phyloP scores from a whole-genome alignment of 352 stramenopile species.

The Phytophthora chlamydospora region DNA sequence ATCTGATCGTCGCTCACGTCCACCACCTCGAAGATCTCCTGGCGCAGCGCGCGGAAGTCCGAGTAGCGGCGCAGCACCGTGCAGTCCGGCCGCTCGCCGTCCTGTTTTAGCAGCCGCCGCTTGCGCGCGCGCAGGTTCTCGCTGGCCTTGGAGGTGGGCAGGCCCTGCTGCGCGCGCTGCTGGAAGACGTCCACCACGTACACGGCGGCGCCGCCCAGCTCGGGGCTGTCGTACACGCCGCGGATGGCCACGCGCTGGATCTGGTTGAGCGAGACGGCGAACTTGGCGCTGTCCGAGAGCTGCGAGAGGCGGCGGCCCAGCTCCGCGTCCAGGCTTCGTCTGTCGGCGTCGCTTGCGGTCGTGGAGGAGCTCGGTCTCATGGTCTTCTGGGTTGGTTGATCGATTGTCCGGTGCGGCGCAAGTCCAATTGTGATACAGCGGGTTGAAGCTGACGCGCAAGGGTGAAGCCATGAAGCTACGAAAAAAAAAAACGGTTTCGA shows the following conservation, averaged over 20 bases:
- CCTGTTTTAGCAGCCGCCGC: slow-evolving; percentile 22
- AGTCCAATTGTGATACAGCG: slow-evolving; percentile 16
- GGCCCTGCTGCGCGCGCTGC: slow-evolving; percentile 47
- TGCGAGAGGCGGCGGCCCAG: slow-evolving; percentile 41
- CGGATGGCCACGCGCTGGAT: slow-evolving; percentile 56
- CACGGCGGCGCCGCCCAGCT: slow-evolving; percentile 46
- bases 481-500: slow-evolving; percentile 7
- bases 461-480: neutral
- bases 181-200: slow-evolving; percentile 64
- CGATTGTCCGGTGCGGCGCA: slow-evolving; percentile 2
- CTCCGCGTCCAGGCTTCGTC: slow-evolving; percentile 23
- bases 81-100: slow-evolving; percentile 37
- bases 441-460: neutral
- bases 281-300: slow-evolving; percentile 58
- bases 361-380: neutral
- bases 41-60: slow-evolving; percentile 52
- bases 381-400: too few relatives aligned
- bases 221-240: slow-evolving; percentile 40
- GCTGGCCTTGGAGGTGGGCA: slow-evolving; percentile 35
- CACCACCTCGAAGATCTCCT: slow-evolving; percentile 35
- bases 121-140: slow-evolving; percentile 28
- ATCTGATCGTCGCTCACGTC: slow-evolving; percentile 30
- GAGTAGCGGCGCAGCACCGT: slow-evolving; percentile 60
- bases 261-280: slow-evolving; percentile 63
- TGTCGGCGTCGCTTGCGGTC: neutral